phyloP scores from a whole-genome alignment of 352 stramenopile genomes.

The Phytopythium helicoides region DNA sequence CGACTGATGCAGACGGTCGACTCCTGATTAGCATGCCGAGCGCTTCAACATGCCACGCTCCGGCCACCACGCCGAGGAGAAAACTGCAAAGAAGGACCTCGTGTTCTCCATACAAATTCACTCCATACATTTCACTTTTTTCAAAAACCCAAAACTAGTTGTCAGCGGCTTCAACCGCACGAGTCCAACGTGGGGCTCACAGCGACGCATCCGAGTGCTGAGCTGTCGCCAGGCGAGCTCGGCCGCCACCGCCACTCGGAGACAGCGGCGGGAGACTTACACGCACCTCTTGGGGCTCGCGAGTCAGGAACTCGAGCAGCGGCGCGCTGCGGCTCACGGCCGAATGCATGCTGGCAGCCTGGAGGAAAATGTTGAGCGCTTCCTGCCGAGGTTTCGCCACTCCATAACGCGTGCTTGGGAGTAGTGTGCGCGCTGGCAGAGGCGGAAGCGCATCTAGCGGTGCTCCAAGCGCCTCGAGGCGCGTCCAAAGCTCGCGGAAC shows the following conservation, averaged over 20 bases:
- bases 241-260: slow-evolving; percentile 38
- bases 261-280: slow-evolving; percentile 80
- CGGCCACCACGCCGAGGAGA: too few relatives aligned
- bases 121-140: too few relatives aligned
- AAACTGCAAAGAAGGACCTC: too few relatives aligned
- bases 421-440: slow-evolving; percentile 66
- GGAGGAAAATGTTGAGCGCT: slow-evolving; percentile 71
- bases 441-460: slow-evolving; percentile 54
- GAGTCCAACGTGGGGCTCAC: too few relatives aligned
- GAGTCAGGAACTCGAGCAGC: slow-evolving; percentile 79
- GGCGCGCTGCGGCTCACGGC: slow-evolving; percentile 60
- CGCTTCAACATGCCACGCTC: too few relatives aligned
- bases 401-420: slow-evolving; percentile 62
- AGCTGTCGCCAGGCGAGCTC: not conserved
- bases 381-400: slow-evolving; percentile 78
- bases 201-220: slow-evolving; percentile 6
- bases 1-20: too few relatives aligned
- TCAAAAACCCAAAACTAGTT: too few relatives aligned
- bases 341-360: slow-evolving; percentile 84
- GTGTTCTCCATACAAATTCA: too few relatives aligned
- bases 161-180: too few relatives aligned
- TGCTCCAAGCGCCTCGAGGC: slow-evolving; percentile 45
- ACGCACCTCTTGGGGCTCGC: slow-evolving; percentile 67
- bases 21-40: too few relatives aligned
- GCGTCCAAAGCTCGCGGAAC: slow-evolving; percentile 58